phyloP scores from a whole-genome alignment of 2,329 filamentous ascomycete species.

The Pseudogymnoascus sp. region DNA sequence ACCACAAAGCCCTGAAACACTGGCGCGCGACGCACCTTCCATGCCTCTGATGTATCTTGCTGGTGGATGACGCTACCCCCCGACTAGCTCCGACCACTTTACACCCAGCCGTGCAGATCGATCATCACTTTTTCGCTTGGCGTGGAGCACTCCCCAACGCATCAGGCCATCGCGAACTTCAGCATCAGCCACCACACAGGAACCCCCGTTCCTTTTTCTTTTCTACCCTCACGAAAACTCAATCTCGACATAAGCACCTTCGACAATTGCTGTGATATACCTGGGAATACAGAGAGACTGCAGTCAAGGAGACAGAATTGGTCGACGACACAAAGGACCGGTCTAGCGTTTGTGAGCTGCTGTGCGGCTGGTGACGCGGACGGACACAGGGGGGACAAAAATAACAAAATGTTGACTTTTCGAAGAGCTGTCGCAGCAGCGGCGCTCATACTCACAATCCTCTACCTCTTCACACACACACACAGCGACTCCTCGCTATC shows the following conservation, averaged over 20 bases:
- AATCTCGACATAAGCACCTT: background rate
- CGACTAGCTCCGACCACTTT: background rate
- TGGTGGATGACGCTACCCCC: background rate
- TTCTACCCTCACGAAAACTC: background rate
- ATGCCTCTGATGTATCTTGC: background rate
- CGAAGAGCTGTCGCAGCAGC: constrained; percentile 66
- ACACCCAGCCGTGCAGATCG: background rate
- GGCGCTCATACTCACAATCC: constrained; percentile 56
- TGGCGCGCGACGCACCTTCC: background rate
- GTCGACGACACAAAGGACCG: background rate
- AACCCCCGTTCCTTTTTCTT: background rate
- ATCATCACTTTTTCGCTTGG: constrained; percentile 5
- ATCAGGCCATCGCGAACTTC: background rate
- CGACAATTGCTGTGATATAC: background rate
- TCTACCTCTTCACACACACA: constrained; percentile 60
- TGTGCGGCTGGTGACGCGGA: background rate
- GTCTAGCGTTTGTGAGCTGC: background rate
- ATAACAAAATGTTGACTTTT: constrained; percentile 61
- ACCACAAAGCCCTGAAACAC: background rate
- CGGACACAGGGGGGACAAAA: background rate
- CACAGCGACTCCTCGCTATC: constrained; percentile 31
- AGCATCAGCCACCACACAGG: background rate
- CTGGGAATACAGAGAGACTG: background rate
- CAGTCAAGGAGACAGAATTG: background rate
- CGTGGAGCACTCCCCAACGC: background rate